Percentiles rank a stretch among this genome's conserved stretches.
Evolutionary conservation across 192 early-diverging fungal genomes (phyloP).

Genomic region (Backusella morwellensis): DNA sequence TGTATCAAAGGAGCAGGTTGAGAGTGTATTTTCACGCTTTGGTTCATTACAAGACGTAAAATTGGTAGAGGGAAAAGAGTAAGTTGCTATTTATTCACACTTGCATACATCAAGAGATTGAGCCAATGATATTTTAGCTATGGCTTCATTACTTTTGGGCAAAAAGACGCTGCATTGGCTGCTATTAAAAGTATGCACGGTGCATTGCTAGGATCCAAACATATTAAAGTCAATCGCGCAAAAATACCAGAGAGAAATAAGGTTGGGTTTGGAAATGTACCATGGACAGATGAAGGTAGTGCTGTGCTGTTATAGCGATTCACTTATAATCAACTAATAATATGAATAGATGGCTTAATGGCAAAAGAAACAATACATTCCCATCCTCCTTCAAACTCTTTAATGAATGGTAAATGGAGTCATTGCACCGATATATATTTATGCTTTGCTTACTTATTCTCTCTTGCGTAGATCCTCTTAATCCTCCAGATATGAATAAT

Average conservation of each 20-base stretch:
- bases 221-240: conserved; percentile 47
- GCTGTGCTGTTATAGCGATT: not conserved
- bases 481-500: not conserved
- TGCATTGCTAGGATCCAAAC: conserved; percentile 32
- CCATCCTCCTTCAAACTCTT: not conserved
- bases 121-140: conserved; percentile 22
- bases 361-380: conserved; percentile 16
- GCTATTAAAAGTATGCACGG: conserved; percentile 50
- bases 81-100: not conserved
- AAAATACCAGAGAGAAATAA: conserved; percentile 54
- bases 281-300: conserved; percentile 51
- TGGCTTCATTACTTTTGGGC: conserved; percentile 48
- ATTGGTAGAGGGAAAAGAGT: conserved; percentile 50
- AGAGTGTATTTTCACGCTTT: conserved; percentile 41
- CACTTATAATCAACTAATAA: too few species aligned
- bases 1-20: conserved; percentile 26
- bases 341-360: conserved; percentile 16
- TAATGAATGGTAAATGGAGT: not conserved
- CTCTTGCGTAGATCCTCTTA: not conserved
- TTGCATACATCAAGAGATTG: not conserved
- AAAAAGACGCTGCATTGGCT: conserved; percentile 36
- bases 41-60: conserved; percentile 46
- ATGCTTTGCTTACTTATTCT: not conserved
- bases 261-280: conserved; percentile 50
- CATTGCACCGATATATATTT: not conserved